Percentiles rank a stretch among this genome's conserved stretches.
Evolutionary conservation across 306 rosid species (phyloP).

Genomic region (Malus sylvestris): DNA sequence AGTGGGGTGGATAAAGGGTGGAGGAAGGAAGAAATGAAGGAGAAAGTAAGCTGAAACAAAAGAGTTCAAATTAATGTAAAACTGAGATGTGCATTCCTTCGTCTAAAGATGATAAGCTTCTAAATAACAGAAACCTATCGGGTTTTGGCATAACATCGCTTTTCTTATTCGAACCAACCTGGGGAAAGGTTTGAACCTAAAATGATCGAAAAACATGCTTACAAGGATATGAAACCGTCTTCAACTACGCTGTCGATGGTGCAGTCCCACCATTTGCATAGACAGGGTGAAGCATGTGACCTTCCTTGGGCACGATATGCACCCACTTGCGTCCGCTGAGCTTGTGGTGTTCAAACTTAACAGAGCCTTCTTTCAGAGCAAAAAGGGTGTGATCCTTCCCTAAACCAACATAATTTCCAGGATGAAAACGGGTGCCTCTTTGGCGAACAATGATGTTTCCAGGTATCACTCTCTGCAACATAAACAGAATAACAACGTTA

Average conservation of each 20-base stretch:
- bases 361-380: slow-evolving; percentile 77
- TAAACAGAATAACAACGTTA: slow-evolving; percentile 1
- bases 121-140: neutral
- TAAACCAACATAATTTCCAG: slow-evolving; percentile 81
- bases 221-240: slow-evolving; percentile 21
- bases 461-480: slow-evolving; percentile 65
- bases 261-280: slow-evolving; percentile 31
- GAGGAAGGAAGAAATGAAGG: too few relatives aligned
- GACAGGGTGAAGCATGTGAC: slow-evolving; percentile 79
- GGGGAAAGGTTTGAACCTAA: neutral
- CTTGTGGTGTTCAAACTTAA: slow-evolving; percentile 75
- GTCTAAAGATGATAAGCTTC: neutral
- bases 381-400: slow-evolving; percentile 83
- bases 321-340: slow-evolving; percentile 81
- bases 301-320: slow-evolving; percentile 73
- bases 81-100: neutral
- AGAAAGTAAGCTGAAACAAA: neutral
- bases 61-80: neutral
- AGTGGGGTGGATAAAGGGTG: too few relatives aligned
- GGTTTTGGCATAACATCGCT: neutral
- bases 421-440: slow-evolving; percentile 89
- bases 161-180: neutral
- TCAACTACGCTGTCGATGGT: neutral
- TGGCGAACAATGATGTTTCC: slow-evolving; percentile 88
- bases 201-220: neutral